Percentiles rank a stretch among this genome's conserved stretches.
phyloP scores from a whole-genome alignment of 345 rosid species.

The Lepidium aucheri region DNA sequence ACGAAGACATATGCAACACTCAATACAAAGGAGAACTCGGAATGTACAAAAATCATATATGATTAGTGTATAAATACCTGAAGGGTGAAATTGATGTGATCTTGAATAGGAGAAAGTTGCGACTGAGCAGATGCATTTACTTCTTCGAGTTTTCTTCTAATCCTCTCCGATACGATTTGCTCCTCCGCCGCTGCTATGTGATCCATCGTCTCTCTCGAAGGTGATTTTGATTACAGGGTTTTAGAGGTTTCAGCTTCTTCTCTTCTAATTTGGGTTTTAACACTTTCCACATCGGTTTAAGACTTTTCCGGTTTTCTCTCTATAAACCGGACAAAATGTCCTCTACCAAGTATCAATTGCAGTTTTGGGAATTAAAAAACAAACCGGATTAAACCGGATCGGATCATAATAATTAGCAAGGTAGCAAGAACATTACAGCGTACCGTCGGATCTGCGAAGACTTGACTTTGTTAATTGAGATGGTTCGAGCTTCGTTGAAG shows the following conservation, averaged over 20 bases:
- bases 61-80: slow-evolving; percentile 35
- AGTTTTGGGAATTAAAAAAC: neutral
- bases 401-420: neutral
- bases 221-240: slow-evolving; percentile 12
- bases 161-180: slow-evolving; percentile 54
- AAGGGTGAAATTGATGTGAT: slow-evolving; percentile 83
- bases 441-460: neutral
- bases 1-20: too few relatives aligned
- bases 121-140: slow-evolving; percentile 58
- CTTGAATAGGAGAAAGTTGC: slow-evolving; percentile 71
- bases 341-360: neutral
- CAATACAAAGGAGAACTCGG: too few relatives aligned
- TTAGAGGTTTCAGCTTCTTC: slow-evolving; percentile 4
- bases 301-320: neutral
- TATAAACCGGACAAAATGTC: neutral
- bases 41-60: neutral
- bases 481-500: slow-evolving; percentile 12
- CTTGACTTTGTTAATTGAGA: slow-evolving; percentile 12
- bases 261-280: neutral
- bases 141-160: slow-evolving; percentile 53
- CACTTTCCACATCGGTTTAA: neutral
- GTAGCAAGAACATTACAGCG: neutral
- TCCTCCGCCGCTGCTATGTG: slow-evolving; percentile 58
- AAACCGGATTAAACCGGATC: slow-evolving; percentile 10
- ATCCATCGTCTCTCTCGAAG: slow-evolving; percentile 41